Base-by-base conservation (phyloP, 2,329 filamentous ascomycete species). In the Emericellopsis cladophorae region DNA sequence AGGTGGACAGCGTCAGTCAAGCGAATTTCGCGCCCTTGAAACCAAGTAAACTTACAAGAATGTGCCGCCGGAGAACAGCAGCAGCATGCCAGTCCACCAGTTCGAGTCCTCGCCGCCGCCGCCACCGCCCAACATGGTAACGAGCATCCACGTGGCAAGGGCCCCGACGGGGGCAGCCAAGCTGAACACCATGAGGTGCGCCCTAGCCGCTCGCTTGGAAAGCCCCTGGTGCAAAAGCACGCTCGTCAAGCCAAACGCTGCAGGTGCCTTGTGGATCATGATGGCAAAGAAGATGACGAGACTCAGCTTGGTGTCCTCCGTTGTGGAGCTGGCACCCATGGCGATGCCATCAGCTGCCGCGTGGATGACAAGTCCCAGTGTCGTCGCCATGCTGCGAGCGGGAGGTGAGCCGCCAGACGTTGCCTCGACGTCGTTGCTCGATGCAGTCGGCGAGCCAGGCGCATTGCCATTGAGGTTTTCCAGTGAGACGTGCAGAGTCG, bases 241-340 rank as follows among this genome's bases (percentile, higher is more conserved):
- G 1, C 88, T 89, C 0, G 90, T 96, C 37, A 98, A 66, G 0
- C 92, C 92, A 64, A 98, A 98, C 0, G 92, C 89, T 2, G 92
- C 92, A 0, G 89, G 90, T 1, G 88, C 90, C 64, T 96, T 98
- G 62, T 98, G 92, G 6, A 96, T 77, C 84, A 98, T 93, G 50
- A 98, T 92, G 10, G 92, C 92, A 33, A 95, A 63, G 59, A 98
- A 98, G 32, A 98, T 87, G 51, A 98, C 85, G 45, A 96, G 78
- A 31, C 85, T 87, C 10, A 98, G 66, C 43, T 82, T 81, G 46
- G 77, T 77, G 50, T 86, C 80, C 2, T 77, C 69, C 4, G 79
- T 76, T 4, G 84, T 81, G 4, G 83, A 85, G 1, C 89, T 95
- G 21, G 92, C 92, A 18, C 92, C 92, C 62, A 98, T 80, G 3